Evolutionary conservation across 163 green algal species (phyloP).

Genomic region (Trebouxiophyceae sp.): DNA sequence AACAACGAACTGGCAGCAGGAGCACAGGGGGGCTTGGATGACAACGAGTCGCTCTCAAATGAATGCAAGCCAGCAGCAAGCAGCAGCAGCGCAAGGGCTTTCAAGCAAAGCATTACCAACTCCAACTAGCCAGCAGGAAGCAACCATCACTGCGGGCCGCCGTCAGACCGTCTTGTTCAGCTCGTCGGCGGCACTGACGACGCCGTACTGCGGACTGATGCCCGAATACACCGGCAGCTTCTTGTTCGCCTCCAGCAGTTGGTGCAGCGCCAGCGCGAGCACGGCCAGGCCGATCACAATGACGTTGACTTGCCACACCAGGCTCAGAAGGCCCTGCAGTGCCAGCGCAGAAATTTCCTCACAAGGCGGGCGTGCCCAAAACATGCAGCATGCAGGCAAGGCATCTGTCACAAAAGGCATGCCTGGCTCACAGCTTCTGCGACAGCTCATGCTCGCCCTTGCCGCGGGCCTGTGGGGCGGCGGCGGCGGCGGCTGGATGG

Average conservation of each 20-base stretch:
- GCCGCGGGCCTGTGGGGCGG: too few relatives aligned
- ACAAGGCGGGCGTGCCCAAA: too few relatives aligned
- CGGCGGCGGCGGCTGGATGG: too few relatives aligned
- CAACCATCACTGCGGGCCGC: too few relatives aligned
- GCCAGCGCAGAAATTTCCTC: too few relatives aligned
- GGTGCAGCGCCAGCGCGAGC: background rate
- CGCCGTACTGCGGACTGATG: background rate
- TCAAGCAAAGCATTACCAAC: background rate
- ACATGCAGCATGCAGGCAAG: too few relatives aligned
- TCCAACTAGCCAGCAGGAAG: background rate
- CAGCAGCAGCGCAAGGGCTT: background rate
- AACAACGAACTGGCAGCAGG: too few relatives aligned
- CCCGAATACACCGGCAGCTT: background rate
- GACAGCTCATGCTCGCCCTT: too few relatives aligned
- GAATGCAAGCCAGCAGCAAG: background rate
- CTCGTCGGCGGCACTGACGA: background rate
- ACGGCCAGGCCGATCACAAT: background rate
- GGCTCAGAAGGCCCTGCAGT: background rate
- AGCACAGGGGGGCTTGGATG: too few relatives aligned
- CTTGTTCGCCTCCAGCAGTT: background rate
- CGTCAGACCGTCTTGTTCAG: background rate
- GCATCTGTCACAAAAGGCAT: too few relatives aligned
- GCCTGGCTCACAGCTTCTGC: too few relatives aligned
- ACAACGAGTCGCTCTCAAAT: too few relatives aligned
- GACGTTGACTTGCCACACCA: background rate